These are phyloP conservation scores for Fusarium paranaense DNA, from an alignment of 2,329 filamentous ascomycete species.

Conservation along the genomic window DNA sequence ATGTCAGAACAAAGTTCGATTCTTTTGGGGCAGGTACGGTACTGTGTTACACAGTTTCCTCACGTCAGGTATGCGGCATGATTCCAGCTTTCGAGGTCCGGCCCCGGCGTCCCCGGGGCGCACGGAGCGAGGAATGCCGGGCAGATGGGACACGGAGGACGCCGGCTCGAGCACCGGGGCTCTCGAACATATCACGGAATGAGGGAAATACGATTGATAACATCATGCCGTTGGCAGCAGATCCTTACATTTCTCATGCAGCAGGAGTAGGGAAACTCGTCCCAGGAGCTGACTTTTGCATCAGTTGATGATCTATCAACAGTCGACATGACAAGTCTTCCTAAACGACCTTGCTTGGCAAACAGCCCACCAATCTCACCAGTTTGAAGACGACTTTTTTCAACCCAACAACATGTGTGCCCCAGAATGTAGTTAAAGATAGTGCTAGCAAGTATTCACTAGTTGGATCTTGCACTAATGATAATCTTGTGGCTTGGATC, in stretches of 20 bases:
- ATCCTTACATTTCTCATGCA: constrained; percentile 4
- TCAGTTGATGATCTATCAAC: constrained; percentile 4
- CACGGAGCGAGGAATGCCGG: constrained; percentile 27
- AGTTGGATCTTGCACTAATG: neutral
- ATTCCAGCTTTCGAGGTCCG: constrained; percentile 26
- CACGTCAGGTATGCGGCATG: constrained; percentile 12
- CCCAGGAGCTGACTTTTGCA: neutral
- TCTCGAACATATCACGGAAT: constrained; percentile 36
- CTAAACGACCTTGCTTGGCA: neutral
- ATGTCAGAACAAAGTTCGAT: neutral
- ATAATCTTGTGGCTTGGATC: constrained; percentile 10
- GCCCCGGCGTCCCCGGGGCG: constrained; percentile 36
- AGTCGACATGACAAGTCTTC: constrained; percentile 1
- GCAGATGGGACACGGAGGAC: constrained; percentile 25
- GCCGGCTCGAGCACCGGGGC: constrained; percentile 8
- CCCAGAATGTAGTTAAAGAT: neutral
- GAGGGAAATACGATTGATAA: constrained; percentile 10
- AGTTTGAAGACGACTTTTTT: neutral
- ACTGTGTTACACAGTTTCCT: neutral
- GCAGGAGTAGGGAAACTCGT: neutral
- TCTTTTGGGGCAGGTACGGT: neutral
- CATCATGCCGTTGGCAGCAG: constrained; percentile 8
- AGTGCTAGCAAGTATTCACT: neutral
- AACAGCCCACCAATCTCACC: constrained; percentile 22
- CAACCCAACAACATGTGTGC: neutral